A percentile compares a stretch with the other conserved stretches of the same genome.
These are phyloP conservation scores for Zangia roseola DNA, from an alignment of 768 basidiomycete species.

Conservation along the genomic window DNA sequence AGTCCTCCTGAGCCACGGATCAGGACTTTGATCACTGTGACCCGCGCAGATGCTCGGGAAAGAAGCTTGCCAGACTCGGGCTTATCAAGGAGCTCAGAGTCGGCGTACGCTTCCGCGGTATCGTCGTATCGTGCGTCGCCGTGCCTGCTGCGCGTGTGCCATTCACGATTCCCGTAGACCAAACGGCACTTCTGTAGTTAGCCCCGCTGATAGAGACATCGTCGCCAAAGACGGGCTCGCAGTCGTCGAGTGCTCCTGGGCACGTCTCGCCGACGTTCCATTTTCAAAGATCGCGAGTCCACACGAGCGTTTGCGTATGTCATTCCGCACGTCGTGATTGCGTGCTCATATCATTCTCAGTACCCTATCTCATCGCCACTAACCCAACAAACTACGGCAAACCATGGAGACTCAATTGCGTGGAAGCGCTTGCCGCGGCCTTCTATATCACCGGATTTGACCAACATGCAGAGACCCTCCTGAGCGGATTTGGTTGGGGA, in stretches of 20 bases:
- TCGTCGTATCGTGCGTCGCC: slow-evolving; percentile 85
- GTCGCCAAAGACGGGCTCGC: slow-evolving; percentile 75
- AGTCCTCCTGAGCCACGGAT: background rate
- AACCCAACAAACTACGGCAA: slow-evolving; percentile 99
- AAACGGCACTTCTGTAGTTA: slow-evolving; percentile 74
- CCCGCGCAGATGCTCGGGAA: slow-evolving; percentile 82
- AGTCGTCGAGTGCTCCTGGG: slow-evolving; percentile 99
- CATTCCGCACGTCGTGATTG: background rate
- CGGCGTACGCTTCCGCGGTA: slow-evolving; percentile 83
- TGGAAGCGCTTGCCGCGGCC: slow-evolving; percentile 90
- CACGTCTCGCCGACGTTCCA: slow-evolving; percentile 90
- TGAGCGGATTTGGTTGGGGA: slow-evolving; percentile 90
- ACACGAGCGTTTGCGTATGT: slow-evolving; percentile 84
- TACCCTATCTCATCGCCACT: slow-evolving; percentile 92
- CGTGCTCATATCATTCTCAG: slow-evolving; percentile 40
- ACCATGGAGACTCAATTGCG: slow-evolving; percentile 94
- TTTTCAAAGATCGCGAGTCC: slow-evolving; percentile 93
- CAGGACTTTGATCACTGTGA: slow-evolving; percentile 99
- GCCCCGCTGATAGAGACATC: slow-evolving; percentile 82
- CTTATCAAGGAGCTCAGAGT: slow-evolving; percentile 82
- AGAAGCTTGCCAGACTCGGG: slow-evolving; percentile 84
- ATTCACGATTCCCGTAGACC: slow-evolving; percentile 53
- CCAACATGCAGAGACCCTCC: slow-evolving; percentile 71
- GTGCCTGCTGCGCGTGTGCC: background rate
- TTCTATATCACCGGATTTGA: slow-evolving; percentile 93